phyloP scores from a whole-genome alignment of 352 stramenopile genomes.

The Pythium vanterpoolii region DNA sequence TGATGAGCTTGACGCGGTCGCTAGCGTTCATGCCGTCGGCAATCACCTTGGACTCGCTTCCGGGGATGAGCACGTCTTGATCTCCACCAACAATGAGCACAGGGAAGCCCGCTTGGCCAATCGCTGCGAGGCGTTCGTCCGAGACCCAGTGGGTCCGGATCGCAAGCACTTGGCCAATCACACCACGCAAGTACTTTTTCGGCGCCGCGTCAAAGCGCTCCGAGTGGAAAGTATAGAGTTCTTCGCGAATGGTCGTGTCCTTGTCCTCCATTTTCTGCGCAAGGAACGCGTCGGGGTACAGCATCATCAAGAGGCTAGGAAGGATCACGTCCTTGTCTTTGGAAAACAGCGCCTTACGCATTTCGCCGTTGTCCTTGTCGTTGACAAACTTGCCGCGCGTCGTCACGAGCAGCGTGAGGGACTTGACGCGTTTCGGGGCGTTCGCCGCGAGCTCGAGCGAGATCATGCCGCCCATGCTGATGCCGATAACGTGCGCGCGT shows the following conservation, averaged over 20 bases:
- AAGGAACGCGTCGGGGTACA: conserved; percentile 39
- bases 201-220: not conserved
- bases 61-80: conserved; percentile 41
- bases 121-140: conserved; percentile 38
- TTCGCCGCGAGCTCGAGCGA: conserved; percentile 41
- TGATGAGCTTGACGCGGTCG: conserved; percentile 39
- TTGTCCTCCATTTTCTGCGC: conserved; percentile 26
- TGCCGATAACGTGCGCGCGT: conserved; percentile 39
- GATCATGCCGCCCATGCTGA: conserved; percentile 47
- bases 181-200: conserved; percentile 5
- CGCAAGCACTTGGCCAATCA: conserved; percentile 17
- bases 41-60: conserved; percentile 34
- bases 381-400: conserved; percentile 41
- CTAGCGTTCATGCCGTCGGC: conserved; percentile 30
- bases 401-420: conserved; percentile 46
- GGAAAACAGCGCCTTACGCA: conserved; percentile 32
- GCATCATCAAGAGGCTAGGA: conserved; percentile 27
- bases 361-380: conserved; percentile 18
- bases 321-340: conserved; percentile 26
- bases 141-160: conserved; percentile 44
- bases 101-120: conserved; percentile 39
- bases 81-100: conserved; percentile 46
- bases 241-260: conserved; percentile 2
- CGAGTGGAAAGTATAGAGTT: conserved; percentile 18
- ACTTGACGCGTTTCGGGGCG: conserved; percentile 41